These are phyloP conservation scores for Cercospora sp. DNA, from an alignment of 2,329 filamentous ascomycete species.

Conservation along the genomic window DNA sequence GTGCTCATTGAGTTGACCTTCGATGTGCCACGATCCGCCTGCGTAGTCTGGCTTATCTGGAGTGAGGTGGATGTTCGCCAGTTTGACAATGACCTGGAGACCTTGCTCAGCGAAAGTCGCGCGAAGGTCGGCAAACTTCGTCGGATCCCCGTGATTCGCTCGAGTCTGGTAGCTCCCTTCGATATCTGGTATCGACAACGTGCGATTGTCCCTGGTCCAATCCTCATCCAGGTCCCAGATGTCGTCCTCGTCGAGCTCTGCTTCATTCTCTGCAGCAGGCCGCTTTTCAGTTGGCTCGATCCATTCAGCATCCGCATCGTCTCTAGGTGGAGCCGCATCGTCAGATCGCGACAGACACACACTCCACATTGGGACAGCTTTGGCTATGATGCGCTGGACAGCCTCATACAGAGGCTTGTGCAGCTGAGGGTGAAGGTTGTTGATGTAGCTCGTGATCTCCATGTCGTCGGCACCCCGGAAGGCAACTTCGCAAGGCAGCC, in stretches of 20 bases:
- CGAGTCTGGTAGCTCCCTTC: constrained; percentile 4
- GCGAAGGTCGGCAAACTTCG: constrained; percentile 21
- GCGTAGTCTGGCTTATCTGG: constrained; percentile 58
- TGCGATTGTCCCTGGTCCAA: constrained; percentile 13
- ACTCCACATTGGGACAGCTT: constrained; percentile 36
- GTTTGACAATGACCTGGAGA: constrained; percentile 65
- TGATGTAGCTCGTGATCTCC: constrained; percentile 37
- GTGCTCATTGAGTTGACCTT: constrained; percentile 58
- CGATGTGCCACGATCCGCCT: constrained; percentile 58
- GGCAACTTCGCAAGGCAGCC: constrained; percentile 34
- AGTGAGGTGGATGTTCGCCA: constrained; percentile 60
- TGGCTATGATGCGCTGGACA: constrained; percentile 32
- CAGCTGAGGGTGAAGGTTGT: constrained; percentile 34
- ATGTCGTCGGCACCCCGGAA: constrained; percentile 21
- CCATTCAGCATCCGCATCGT: constrained; percentile 16
- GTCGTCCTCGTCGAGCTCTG: constrained; percentile 18
- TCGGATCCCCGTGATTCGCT: not conserved
- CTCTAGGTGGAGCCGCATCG: not conserved
- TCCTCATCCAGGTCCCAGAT: constrained; percentile 15
- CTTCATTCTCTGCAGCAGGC: constrained; percentile 7
- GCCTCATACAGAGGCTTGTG: constrained; percentile 30
- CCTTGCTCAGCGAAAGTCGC: constrained; percentile 45
- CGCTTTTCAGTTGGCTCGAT: constrained; percentile 14
- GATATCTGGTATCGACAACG: constrained; percentile 17
- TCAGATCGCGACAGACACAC: constrained; percentile 21